Evolutionary conservation across 2,329 filamentous ascomycete genomes (phyloP).

Genomic region (Phialophora expanda): DNA sequence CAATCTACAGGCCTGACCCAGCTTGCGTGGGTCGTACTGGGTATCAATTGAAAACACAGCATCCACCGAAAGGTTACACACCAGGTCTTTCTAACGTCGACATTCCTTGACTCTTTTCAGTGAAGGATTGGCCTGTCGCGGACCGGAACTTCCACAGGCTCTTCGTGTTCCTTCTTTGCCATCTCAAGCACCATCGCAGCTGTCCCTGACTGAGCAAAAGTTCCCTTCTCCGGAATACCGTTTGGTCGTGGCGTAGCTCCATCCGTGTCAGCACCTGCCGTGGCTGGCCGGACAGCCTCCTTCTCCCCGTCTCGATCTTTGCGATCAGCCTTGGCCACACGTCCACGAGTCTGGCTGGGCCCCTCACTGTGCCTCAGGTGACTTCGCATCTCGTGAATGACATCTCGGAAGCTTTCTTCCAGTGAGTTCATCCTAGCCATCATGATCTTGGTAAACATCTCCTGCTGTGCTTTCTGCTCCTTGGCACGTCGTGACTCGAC

Average conservation of each 20-base stretch:
- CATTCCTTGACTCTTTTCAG: neutral
- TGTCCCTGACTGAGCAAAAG: neutral
- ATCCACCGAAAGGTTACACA: neutral
- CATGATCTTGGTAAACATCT: constrained; percentile 79
- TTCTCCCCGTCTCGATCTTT: constrained; percentile 25
- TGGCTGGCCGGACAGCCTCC: constrained; percentile 23
- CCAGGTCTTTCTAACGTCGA: neutral
- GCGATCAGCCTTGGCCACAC: constrained; percentile 10
- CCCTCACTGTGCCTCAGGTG: constrained; percentile 46
- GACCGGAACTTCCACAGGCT: neutral
- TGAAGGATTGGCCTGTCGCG: neutral
- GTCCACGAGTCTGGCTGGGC: constrained; percentile 26
- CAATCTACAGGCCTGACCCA: neutral
- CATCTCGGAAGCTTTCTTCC: constrained; percentile 86
- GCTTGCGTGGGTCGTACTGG: neutral
- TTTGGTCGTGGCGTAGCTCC: neutral
- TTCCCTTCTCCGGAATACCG: neutral
- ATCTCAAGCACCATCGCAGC: neutral
- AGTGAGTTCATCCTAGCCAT: constrained; percentile 90
- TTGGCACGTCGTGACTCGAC: constrained; percentile 60
- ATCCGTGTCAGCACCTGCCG: constrained; percentile 23
- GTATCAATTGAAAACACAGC: constrained; percentile 3
- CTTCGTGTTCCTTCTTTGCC: neutral
- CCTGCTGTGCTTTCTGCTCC: constrained; percentile 57
- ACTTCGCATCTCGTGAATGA: constrained; percentile 79